These are phyloP conservation scores for Beta macrorhiza DNA, from an alignment of 179 eudicot genomes.

Conservation along the genomic window DNA sequence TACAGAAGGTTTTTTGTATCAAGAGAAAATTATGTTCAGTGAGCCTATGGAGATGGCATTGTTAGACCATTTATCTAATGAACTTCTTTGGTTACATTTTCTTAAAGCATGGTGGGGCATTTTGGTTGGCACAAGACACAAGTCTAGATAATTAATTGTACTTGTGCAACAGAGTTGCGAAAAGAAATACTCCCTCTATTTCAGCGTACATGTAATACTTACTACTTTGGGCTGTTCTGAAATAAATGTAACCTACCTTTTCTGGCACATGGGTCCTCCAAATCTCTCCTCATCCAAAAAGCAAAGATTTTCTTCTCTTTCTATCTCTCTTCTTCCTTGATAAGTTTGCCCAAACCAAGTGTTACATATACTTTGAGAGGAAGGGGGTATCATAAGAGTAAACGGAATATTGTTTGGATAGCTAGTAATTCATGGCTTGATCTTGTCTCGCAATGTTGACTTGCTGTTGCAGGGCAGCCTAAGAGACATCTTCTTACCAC, in stretches of 20 bases:
- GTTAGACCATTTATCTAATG: not conserved
- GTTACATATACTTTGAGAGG: too few species aligned
- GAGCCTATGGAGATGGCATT: conserved; percentile 1
- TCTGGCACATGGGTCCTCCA: too few species aligned
- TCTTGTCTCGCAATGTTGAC: conserved; percentile 10
- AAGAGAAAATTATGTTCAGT: not conserved
- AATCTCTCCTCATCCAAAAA: too few species aligned
- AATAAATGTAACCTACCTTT: too few species aligned
- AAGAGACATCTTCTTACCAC: conserved; percentile 73
- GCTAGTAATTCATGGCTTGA: conserved; percentile 7
- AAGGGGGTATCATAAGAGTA: too few species aligned
- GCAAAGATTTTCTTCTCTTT: too few species aligned
- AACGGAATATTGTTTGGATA: not conserved
- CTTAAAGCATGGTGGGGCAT: not conserved
- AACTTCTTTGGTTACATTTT: not conserved
- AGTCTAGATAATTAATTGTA: not conserved
- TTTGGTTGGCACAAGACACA: not conserved
- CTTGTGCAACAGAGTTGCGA: not conserved
- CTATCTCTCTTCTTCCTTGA: too few species aligned
- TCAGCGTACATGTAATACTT: too few species aligned
- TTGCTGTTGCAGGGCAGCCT: conserved; percentile 60
- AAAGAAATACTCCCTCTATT: not conserved
- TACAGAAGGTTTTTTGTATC: conserved; percentile 6
- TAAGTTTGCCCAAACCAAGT: too few species aligned
- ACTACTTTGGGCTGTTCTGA: too few species aligned